Evolutionary conservation across 1,284 basidiomycete genomes (phyloP), one percentile per base, ranked within the genome.

Genomic region (Pseudozyma tsukubaensis): DNA sequence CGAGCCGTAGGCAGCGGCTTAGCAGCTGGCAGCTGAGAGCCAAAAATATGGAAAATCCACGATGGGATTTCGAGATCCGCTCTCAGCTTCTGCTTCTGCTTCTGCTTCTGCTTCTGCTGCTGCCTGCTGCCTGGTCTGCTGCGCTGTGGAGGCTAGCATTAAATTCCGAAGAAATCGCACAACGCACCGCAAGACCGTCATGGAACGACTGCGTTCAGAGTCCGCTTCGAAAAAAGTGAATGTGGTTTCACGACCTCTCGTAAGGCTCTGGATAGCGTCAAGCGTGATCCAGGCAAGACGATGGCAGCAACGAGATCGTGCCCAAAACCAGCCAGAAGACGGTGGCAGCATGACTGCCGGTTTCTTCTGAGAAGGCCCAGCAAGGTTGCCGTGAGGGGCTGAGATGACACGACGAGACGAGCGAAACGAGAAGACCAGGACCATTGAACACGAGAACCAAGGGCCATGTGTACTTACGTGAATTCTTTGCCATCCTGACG

Each of bases 401-500:
- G 40, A 21, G 19, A 37, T 12, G 18, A 9, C 11, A 32, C 48
- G 19, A 35, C 11, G 32, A 42, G 13, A 49, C 14, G 13, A 40
- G 12, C 7, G 36, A 43, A 6, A 40, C 16, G 16, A 42, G 16
- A 29, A 39, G 37, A 48, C 29, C 45, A 61, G 18, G 35, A n/a
- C 24, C 36, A 43, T 8, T 34, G 29, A 37, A 54, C 21, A 32
- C 37, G 6, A 16, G 11, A 50, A 49, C 9, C 16, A 43, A n/a
- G 18, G 39, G 14, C n/a, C 19, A 4, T n/a, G 43, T 37, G 54
- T 61, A 73, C 71, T 69, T 65, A 73, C 71, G 71, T 73, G 54
- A 36, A 69, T 45, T 69, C 45, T 39, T 65, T 73, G 53, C 71
- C 71, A 29, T 73, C 71, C 55, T 73, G 71, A 37, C 71, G 65